Percentiles rank a stretch among this genome's conserved stretches.
Conservation (phyloP, 768 basidiomycete genomes). For the Lactifluus hygrophoroides region DNA sequence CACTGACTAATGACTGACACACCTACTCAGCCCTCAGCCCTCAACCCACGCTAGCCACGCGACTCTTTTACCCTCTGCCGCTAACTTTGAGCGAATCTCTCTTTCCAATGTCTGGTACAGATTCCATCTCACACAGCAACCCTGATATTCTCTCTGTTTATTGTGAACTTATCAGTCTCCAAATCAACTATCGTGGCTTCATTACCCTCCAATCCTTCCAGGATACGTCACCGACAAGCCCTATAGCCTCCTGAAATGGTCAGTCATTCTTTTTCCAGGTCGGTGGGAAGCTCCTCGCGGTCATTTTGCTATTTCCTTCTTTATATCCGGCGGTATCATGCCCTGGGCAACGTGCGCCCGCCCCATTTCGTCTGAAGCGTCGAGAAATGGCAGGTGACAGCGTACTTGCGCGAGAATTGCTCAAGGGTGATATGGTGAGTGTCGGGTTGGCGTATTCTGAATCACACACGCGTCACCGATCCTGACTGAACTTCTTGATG, state of each 20-base stretch:
- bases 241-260: background rate
- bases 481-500: background rate
- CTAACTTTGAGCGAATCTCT: background rate
- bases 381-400: background rate
- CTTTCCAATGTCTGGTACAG: background rate
- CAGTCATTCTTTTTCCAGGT: background rate
- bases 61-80: background rate
- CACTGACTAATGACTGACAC: background rate
- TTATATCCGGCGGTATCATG: conserved; percentile 18
- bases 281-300: no score
- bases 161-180: background rate
- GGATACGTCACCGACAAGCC: background rate
- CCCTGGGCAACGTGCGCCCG: conserved; percentile 1
- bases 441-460: background rate
- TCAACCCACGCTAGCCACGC: background rate
- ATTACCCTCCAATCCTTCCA: background rate
- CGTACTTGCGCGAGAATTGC: background rate
- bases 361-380: no score
- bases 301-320: conserved; percentile 14
- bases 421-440: background rate
- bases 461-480: background rate
- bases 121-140: background rate
- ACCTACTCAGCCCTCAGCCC: background rate
- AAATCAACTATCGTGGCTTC: background rate
- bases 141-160: background rate